These are phyloP conservation scores for Dispira simplex DNA, from an alignment of 192 early-diverging fungal species.

Conservation along the genomic window DNA sequence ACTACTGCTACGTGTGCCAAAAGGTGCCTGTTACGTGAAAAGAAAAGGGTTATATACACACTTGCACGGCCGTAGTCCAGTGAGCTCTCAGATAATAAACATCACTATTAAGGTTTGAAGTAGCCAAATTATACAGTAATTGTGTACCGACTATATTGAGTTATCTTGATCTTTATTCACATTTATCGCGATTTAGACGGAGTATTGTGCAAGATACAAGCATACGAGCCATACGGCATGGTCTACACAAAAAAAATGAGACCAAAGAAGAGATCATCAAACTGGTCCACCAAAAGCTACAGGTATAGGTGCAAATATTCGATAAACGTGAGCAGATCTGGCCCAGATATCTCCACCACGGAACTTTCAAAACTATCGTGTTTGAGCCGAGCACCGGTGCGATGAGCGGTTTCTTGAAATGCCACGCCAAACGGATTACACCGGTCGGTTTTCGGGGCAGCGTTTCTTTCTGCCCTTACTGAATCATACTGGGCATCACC, in stretches of 20 bases:
- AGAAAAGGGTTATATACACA: no score
- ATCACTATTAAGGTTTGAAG: no score
- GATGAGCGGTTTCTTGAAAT: slow-evolving; percentile 59
- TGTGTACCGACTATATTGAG: no score
- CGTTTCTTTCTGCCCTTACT: slow-evolving; percentile 21
- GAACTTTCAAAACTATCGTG: slow-evolving; percentile 77
- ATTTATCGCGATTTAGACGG: no score
- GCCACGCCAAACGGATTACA: slow-evolving; percentile 50
- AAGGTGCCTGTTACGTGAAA: not conserved
- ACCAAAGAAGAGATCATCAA: slow-evolving; percentile 3
- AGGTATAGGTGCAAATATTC: slow-evolving; percentile 35
- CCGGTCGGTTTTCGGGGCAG: slow-evolving; percentile 28
- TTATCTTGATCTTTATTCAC: no score
- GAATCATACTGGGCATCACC: not conserved
- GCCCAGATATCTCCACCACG: slow-evolving; percentile 53
- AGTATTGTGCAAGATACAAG: no score
- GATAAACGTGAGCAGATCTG: slow-evolving; percentile 55
- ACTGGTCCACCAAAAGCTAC: slow-evolving; percentile 7
- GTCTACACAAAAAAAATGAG: no score
- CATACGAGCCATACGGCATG: no score
- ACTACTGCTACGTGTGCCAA: not conserved
- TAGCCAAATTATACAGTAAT: no score
- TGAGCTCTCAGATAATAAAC: no score
- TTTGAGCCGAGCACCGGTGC: slow-evolving; percentile 41
- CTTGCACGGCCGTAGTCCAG: no score